These are phyloP conservation scores for Rhexocercosporidium sp. DNA, from an alignment of 2,329 filamentous ascomycete genomes.

Conservation along the genomic window DNA sequence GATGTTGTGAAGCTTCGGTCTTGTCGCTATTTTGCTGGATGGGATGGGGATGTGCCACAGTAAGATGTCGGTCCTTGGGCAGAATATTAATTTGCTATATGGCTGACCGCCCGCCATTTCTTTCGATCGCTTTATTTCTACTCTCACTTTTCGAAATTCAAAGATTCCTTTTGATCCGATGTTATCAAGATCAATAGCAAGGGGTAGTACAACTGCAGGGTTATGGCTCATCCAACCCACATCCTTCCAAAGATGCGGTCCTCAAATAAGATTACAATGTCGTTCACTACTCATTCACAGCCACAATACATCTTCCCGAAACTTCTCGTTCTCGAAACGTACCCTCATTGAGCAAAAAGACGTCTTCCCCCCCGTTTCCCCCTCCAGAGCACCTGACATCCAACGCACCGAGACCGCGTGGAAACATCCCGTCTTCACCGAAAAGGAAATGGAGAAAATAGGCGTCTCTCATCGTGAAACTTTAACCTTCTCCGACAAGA, in stretches of 20 bases:
- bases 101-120: not conserved
- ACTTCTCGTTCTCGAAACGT: not conserved
- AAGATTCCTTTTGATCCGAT: not conserved
- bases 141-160: not conserved
- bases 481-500: not conserved
- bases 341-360: not conserved
- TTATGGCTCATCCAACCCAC: not conserved
- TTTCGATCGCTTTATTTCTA: not conserved
- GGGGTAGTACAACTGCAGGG: not conserved
- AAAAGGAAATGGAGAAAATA: not conserved
- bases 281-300: not conserved
- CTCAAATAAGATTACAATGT: not conserved
- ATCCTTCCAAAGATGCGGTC: not conserved
- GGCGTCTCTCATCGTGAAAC: not conserved
- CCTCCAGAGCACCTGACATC: constrained; percentile 1
- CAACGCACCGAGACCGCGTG: constrained; percentile 2
- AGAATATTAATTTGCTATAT: not conserved
- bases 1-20: not conserved
- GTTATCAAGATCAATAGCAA: not conserved
- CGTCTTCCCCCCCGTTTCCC: not conserved
- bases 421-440: constrained; percentile 2
- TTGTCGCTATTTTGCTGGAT: not conserved
- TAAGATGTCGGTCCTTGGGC: not conserved
- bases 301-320: not conserved
- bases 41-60: not conserved